phyloP scores from a whole-genome alignment of 75 land plant genomes.

The Pseudotsuga menziesii region DNA sequence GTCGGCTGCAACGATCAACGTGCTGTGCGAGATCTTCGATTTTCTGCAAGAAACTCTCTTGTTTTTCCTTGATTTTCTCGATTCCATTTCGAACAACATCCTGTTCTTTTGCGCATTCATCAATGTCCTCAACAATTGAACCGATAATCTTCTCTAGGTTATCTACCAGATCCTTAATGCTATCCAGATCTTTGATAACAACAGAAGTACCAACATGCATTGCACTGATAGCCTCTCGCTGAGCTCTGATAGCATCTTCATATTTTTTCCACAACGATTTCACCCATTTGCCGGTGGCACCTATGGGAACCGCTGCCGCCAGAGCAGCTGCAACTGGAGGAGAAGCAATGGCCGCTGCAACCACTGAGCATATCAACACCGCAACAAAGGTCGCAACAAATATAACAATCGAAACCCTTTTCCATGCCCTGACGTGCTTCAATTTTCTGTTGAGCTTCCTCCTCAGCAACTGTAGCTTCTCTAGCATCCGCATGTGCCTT shows the following conservation, averaged over 20 bases:
- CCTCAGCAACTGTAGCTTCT: slow-evolving; percentile 51
- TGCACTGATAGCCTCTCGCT: slow-evolving; percentile 41
- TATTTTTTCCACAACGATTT: slow-evolving; percentile 57
- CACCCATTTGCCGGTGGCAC: slow-evolving; percentile 70
- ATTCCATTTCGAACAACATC: slow-evolving; percentile 41
- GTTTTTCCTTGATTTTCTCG: slow-evolving; percentile 50
- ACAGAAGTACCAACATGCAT: slow-evolving; percentile 55
- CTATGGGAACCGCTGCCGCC: slow-evolving; percentile 58
- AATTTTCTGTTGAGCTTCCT: slow-evolving; percentile 56
- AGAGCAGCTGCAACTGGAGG: slow-evolving; percentile 51
- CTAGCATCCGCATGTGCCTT: slow-evolving; percentile 57
- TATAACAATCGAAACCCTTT: slow-evolving; percentile 69
- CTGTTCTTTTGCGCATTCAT: slow-evolving; percentile 32
- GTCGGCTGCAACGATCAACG: slow-evolving; percentile 56
- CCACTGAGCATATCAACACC: slow-evolving; percentile 65
- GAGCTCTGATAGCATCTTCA: slow-evolving; percentile 44
- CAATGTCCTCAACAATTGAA: slow-evolving; percentile 30
- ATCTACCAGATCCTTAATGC: slow-evolving; percentile 43
- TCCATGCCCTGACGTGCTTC: slow-evolving; percentile 50
- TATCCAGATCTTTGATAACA: slow-evolving; percentile 67
- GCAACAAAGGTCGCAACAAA: slow-evolving; percentile 66
- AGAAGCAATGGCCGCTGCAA: slow-evolving; percentile 62
- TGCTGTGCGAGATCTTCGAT: slow-evolving; percentile 61
- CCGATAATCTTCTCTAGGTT: slow-evolving; percentile 39
- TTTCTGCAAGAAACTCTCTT: slow-evolving; percentile 47